These are phyloP conservation scores for Xylaria scruposa DNA, from an alignment of 495 filamentous ascomycete genomes.

Conservation along the genomic window DNA sequence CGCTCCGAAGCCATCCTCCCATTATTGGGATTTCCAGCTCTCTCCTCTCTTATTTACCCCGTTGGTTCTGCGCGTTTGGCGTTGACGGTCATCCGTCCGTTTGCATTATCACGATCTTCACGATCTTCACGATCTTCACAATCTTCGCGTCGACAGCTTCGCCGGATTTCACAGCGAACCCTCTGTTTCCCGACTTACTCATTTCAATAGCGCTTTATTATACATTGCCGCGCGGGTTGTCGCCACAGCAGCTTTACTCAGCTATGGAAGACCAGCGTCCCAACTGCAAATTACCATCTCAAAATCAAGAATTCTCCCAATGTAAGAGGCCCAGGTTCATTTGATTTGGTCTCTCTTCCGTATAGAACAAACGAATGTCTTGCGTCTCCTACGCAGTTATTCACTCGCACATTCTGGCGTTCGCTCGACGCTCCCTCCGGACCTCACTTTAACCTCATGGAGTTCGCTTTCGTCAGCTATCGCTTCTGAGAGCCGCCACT, in stretches of 20 bases:
- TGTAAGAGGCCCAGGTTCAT: conserved; percentile 28
- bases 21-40: neutral
- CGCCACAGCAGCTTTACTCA: neutral
- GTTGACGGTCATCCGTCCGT: neutral
- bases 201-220: neutral
- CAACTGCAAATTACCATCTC: neutral
- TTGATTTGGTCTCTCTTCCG: conserved; percentile 34
- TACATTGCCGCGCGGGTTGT: neutral
- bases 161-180: neutral
- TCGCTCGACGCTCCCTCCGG: conserved; percentile 65
- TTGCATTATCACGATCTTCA: neutral
- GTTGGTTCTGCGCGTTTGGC: neutral
- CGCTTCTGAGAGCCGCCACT: conserved; percentile 48
- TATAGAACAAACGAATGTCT: conserved; percentile 40
- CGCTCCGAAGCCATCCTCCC: neutral
- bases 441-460: conserved; percentile 69
- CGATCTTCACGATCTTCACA: neutral
- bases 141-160: neutral
- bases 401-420: conserved; percentile 40
- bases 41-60: neutral
- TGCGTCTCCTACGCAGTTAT: conserved; percentile 28
- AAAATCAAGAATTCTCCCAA: neutral
- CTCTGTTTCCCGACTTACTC: neutral
- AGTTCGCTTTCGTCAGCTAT: conserved; percentile 39
- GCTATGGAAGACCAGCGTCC: neutral